These are phyloP conservation scores for Xylaria castorea DNA, from an alignment of 495 filamentous ascomycete genomes.

Conservation along the genomic window DNA sequence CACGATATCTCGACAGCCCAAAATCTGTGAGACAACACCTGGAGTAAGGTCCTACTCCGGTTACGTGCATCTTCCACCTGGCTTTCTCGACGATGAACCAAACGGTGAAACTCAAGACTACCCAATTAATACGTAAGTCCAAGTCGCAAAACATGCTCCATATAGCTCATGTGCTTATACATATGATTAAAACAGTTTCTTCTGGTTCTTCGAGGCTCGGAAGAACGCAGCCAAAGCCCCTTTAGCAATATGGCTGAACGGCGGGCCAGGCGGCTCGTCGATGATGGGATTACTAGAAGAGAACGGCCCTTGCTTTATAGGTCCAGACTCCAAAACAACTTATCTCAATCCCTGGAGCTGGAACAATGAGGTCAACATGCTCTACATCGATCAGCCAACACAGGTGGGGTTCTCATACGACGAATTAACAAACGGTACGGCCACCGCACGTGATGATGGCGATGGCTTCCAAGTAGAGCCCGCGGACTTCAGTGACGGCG, in stretches of 20 bases:
- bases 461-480: slow-evolving; percentile 7
- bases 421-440: slow-evolving; percentile 57
- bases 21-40: slow-evolving; percentile 60
- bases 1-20: slow-evolving; percentile 29
- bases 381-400: slow-evolving; percentile 73
- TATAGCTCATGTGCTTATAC: slow-evolving; percentile 1
- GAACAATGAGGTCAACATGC: slow-evolving; percentile 76
- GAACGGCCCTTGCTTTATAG: slow-evolving; percentile 32
- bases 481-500: slow-evolving; percentile 33
- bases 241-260: slow-evolving; percentile 60
- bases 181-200: not conserved
- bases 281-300: slow-evolving; percentile 32
- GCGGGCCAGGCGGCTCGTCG: slow-evolving; percentile 54
- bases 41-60: slow-evolving; percentile 63
- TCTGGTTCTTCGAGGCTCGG: slow-evolving; percentile 53
- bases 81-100: slow-evolving; percentile 23
- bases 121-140: slow-evolving; percentile 29
- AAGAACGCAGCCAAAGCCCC: slow-evolving; percentile 56
- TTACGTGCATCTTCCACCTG: slow-evolving; percentile 52
- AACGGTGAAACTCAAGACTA: slow-evolving; percentile 22
- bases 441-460: slow-evolving; percentile 42
- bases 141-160: not conserved
- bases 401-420: slow-evolving; percentile 66
- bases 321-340: slow-evolving; percentile 26
- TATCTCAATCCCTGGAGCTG: slow-evolving; percentile 59